Evolutionary conservation across 2,329 filamentous ascomycete species (phyloP).

Genomic region (Shiraia sp.): DNA sequence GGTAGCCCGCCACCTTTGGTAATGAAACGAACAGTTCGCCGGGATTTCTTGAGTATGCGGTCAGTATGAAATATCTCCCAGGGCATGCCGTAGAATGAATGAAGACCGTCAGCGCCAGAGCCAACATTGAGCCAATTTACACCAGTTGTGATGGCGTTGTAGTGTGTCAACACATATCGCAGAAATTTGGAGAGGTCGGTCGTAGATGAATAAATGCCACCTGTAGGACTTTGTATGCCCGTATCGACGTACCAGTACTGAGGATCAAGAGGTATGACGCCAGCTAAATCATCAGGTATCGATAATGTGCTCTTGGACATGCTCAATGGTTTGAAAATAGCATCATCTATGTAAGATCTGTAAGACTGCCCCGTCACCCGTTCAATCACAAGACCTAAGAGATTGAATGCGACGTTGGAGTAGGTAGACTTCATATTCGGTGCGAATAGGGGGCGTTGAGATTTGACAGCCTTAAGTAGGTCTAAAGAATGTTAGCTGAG

Average conservation of each 20-base stretch:
- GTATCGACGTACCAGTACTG: constrained; percentile 49
- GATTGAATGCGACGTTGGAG: constrained; percentile 47
- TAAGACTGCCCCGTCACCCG: constrained; percentile 44
- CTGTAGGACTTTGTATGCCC: constrained; percentile 50
- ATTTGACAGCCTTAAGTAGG: constrained; percentile 36
- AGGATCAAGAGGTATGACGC: constrained; percentile 43
- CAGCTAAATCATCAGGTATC: constrained; percentile 38
- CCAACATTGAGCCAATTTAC: constrained; percentile 51
- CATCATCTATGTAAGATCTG: constrained; percentile 42
- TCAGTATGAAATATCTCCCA: constrained; percentile 54
- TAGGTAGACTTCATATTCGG: constrained; percentile 50
- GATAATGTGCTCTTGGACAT: constrained; percentile 37
- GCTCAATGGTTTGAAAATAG: constrained; percentile 45
- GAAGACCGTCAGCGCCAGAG: constrained; percentile 41
- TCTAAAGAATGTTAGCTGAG: constrained; percentile 25
- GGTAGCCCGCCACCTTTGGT: constrained; percentile 52
- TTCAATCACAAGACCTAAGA: constrained; percentile 48
- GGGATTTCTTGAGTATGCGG: constrained; percentile 41
- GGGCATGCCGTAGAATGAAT: constrained; percentile 52
- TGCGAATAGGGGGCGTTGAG: constrained; percentile 43
- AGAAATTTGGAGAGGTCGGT: constrained; percentile 50
- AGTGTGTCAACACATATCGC: constrained; percentile 48
- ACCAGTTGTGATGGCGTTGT: constrained; percentile 47
- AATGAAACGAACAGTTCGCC: constrained; percentile 48
- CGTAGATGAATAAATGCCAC: constrained; percentile 50